These are phyloP conservation scores for Nitzschia inconspicua DNA, from an alignment of 108 stramenopile genomes.

Conservation along the genomic window DNA sequence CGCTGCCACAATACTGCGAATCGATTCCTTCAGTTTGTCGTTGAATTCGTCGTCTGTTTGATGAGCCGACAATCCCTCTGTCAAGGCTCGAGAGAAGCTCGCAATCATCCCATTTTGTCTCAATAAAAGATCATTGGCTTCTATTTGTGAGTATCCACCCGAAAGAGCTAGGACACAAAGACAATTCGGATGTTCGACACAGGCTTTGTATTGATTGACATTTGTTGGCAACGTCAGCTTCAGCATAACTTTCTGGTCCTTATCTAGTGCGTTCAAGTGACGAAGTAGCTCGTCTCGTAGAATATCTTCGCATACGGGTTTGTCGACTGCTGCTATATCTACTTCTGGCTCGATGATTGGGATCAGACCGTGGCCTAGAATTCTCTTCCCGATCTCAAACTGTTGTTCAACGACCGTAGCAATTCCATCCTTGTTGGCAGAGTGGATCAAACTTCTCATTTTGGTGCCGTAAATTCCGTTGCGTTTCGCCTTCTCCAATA, in stretches of 20 bases:
- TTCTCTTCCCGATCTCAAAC: constrained; percentile 68
- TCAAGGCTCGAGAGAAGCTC: constrained; percentile 75
- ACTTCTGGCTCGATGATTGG: constrained; percentile 88
- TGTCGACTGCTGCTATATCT: constrained; percentile 57
- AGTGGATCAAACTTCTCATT: constrained; percentile 69
- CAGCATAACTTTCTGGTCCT: constrained; percentile 58
- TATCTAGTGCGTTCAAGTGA: constrained; percentile 46
- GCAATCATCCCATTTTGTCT: constrained; percentile 72
- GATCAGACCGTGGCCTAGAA: constrained; percentile 53
- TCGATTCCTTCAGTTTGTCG: constrained; percentile 44
- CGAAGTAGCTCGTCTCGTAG: constrained; percentile 51
- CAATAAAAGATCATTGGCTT: constrained; percentile 48
- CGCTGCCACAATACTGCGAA: constrained; percentile 55
- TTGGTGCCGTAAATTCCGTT: constrained; percentile 79
- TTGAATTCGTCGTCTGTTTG: constrained; percentile 63
- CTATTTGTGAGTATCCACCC: constrained; percentile 69
- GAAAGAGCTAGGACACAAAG: constrained; percentile 71
- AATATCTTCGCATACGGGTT: constrained; percentile 57
- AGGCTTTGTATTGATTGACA: constrained; percentile 59
- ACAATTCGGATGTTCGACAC: constrained; percentile 64
- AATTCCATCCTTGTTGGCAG: constrained; percentile 65
- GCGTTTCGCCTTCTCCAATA: constrained; percentile 44
- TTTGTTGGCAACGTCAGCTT: constrained; percentile 68
- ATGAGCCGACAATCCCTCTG: constrained; percentile 55
- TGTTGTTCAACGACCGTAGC: constrained; percentile 77